A percentile compares a stretch with the other conserved stretches of the same genome.
Conservation (phyloP, 805 yeast species). For the Ogataea polymorpha region DNA sequence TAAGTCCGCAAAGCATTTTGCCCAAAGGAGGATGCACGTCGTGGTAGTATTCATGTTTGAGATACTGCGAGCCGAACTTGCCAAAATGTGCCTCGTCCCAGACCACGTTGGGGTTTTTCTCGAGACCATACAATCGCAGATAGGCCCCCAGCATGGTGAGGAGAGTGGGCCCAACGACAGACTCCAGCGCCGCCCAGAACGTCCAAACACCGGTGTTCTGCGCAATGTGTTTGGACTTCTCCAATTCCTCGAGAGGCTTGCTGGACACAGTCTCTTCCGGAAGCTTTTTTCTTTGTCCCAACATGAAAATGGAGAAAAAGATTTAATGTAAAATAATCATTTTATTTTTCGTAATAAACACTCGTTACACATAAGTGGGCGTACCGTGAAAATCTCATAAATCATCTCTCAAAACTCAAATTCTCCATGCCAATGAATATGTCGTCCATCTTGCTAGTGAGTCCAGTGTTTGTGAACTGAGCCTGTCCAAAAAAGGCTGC, state of each 20-base stretch:
- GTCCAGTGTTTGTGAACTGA: conserved; percentile 29
- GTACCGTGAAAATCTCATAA: conserved; percentile 5
- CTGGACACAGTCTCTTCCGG: neutral
- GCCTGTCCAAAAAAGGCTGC: conserved; percentile 22
- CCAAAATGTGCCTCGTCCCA: conserved; percentile 97
- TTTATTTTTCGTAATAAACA: conserved; percentile 7
- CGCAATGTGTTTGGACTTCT: neutral
- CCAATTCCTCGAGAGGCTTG: no score
- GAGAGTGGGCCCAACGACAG: conserved; percentile 40
- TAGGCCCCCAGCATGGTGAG: conserved; percentile 46
- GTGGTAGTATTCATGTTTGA: conserved; percentile 84
- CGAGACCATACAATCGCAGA: conserved; percentile 60
- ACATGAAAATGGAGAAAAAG: conserved; percentile 2
- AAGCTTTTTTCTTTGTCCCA: conserved; percentile 1
- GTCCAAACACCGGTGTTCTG: neutral
- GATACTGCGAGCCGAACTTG: conserved; percentile 88
- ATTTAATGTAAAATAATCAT: neutral
- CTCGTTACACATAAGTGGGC: conserved; percentile 15
- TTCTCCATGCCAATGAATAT: conserved; percentile 29
- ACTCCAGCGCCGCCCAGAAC: conserved; percentile 22
- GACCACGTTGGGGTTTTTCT: conserved; percentile 55
- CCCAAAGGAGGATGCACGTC: conserved; percentile 99
- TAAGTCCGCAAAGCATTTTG: conserved; percentile 84
- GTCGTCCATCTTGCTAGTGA: conserved; percentile 24
- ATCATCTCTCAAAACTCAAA: conserved; percentile 26